Conservation (phyloP, 2,329 filamentous ascomycete species). For the Leptographium galeiforme region DNA sequence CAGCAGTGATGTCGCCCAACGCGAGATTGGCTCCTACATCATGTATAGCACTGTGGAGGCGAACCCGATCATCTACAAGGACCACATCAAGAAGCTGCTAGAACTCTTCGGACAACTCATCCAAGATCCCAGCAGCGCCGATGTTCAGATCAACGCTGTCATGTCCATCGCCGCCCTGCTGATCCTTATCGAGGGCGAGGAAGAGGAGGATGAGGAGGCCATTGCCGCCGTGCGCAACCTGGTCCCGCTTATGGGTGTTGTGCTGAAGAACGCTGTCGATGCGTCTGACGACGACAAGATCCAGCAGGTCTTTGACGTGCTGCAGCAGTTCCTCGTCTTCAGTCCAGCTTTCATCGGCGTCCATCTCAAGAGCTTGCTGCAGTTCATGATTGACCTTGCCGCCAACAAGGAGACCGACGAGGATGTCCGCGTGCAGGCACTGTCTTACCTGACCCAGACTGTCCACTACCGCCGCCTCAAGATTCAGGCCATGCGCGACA, state of each 20-base stretch:
- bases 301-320: constrained; percentile 87
- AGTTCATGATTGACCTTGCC: constrained; percentile 86
- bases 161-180: constrained; percentile 79
- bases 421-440: constrained; percentile 76
- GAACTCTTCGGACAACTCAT: constrained; percentile 77
- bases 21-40: constrained; percentile 86
- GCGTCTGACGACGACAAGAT: constrained; percentile 73
- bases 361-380: constrained; percentile 80
- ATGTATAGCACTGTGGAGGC: constrained; percentile 85
- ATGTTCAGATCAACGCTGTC: constrained; percentile 91
- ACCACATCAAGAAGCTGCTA: constrained; percentile 69
- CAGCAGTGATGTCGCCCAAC: constrained; percentile 60
- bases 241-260: constrained; percentile 76
- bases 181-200: constrained; percentile 76
- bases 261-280: constrained; percentile 74
- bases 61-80: constrained; percentile 70
- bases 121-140: constrained; percentile 75
- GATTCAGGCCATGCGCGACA: constrained; percentile 72
- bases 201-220: constrained; percentile 67
- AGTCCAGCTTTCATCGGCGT: constrained; percentile 71
- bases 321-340: constrained; percentile 87
- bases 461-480: constrained; percentile 91
- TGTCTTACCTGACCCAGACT: constrained; percentile 87
- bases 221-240: constrained; percentile 66
- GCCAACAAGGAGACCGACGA: constrained; percentile 66